Evolutionary conservation across 2,329 filamentous ascomycete genomes (phyloP).

Genomic region (Penicillium sp.): DNA sequence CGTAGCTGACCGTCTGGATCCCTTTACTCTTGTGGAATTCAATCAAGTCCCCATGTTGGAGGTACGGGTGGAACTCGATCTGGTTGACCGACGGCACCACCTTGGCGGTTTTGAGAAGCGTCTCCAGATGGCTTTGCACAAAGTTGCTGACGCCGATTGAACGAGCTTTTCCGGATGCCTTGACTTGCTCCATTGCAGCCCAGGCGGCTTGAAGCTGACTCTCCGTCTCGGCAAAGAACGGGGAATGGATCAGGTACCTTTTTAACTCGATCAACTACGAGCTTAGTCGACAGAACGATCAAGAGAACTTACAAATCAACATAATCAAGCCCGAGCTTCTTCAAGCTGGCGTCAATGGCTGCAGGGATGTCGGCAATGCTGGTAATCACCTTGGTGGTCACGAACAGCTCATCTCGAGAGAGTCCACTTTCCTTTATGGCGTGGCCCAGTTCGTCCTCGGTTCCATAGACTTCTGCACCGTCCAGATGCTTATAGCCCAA

Average conservation of each 20-base stretch:
- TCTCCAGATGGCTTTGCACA: slow-evolving; percentile 51
- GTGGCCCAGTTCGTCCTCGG: slow-evolving; percentile 46
- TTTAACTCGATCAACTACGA: not conserved
- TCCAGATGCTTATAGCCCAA: slow-evolving; percentile 60
- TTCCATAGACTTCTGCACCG: slow-evolving; percentile 55
- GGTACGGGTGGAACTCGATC: slow-evolving; percentile 43
- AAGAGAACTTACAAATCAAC: slow-evolving; percentile 52
- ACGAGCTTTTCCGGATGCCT: slow-evolving; percentile 53
- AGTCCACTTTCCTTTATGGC: slow-evolving; percentile 47
- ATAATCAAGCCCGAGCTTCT: slow-evolving; percentile 57
- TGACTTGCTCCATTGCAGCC: slow-evolving; percentile 56
- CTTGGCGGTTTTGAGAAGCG: slow-evolving; percentile 44
- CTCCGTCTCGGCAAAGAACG: slow-evolving; percentile 54
- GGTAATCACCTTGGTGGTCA: slow-evolving; percentile 54
- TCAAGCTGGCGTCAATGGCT: slow-evolving; percentile 52
- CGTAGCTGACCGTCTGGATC: slow-evolving; percentile 42
- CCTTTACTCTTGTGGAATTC: slow-evolving; percentile 38
- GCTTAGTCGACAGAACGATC: not conserved
- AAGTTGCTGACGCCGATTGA: slow-evolving; percentile 62
- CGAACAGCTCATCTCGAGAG: slow-evolving; percentile 45
- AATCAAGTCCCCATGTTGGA: slow-evolving; percentile 43
- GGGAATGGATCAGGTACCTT: slow-evolving; percentile 57
- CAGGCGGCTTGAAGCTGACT: slow-evolving; percentile 54
- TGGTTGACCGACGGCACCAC: slow-evolving; percentile 38
- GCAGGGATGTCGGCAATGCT: slow-evolving; percentile 53